Conservation (phyloP, 805 yeast species). For the Ogataea paradorogensis region DNA sequence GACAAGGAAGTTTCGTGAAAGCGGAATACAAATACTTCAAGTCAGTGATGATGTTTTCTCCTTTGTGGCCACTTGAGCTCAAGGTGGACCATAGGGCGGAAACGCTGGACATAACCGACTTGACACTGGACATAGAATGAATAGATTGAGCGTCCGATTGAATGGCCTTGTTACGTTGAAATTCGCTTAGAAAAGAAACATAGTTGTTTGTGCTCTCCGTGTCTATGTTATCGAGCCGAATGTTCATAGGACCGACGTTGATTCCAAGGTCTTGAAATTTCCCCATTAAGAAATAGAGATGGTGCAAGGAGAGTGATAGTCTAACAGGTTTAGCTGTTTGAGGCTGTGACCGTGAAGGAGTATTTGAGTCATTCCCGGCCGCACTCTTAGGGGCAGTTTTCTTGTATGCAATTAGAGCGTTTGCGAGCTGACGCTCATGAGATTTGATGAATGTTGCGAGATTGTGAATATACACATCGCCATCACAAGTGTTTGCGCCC, state of each 20-base stretch:
- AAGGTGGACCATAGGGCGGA: slow-evolving; percentile 40
- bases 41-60: slow-evolving; percentile 41
- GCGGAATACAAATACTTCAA: slow-evolving; percentile 57
- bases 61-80: slow-evolving; percentile 40
- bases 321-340: slow-evolving; percentile 47
- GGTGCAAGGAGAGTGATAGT: slow-evolving; percentile 59
- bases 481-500: slow-evolving; percentile 43
- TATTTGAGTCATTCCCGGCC: slow-evolving; percentile 5
- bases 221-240: slow-evolving; percentile 56
- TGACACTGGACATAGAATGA: slow-evolving; percentile 57
- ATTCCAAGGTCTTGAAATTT: slow-evolving; percentile 47
- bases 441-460: slow-evolving; percentile 51
- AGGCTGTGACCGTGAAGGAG: slow-evolving; percentile 14
- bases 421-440: slow-evolving; percentile 58
- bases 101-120: slow-evolving; percentile 47
- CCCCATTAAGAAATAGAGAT: slow-evolving; percentile 58
- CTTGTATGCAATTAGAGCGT: slow-evolving; percentile 54
- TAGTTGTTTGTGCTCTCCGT: slow-evolving; percentile 46
- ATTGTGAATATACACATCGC: slow-evolving; percentile 55
- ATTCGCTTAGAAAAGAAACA: slow-evolving; percentile 60
- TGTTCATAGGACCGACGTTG: slow-evolving; percentile 59
- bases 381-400: slow-evolving; percentile 31
- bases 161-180: slow-evolving; percentile 36
- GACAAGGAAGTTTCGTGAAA: slow-evolving; percentile 63
- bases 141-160: slow-evolving; percentile 44